These are phyloP conservation scores for Polyporus arcularius DNA, from an alignment of 768 basidiomycete genomes.

Conservation along the genomic window DNA sequence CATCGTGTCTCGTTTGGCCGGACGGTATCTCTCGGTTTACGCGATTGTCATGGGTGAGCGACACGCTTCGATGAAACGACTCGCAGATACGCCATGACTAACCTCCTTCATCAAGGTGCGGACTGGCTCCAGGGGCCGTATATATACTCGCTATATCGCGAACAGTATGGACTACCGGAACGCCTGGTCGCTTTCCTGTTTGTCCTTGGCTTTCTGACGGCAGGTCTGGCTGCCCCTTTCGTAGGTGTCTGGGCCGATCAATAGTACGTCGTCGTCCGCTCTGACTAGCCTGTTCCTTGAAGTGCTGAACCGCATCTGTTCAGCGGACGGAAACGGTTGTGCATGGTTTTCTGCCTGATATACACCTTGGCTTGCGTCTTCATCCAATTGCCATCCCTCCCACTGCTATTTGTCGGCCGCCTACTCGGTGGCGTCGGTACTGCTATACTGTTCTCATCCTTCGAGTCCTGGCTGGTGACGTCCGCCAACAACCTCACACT, in stretches of 20 bases:
- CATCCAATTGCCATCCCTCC: constrained; percentile 57
- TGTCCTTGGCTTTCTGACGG: constrained; percentile 76
- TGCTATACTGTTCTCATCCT: constrained; percentile 73
- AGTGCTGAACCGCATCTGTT: background rate
- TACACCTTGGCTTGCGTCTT: constrained; percentile 62
- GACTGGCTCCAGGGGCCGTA: constrained; percentile 85
- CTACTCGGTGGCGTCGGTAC: constrained; percentile 72
- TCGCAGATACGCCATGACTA: too few relatives aligned
- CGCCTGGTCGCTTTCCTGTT: constrained; percentile 69
- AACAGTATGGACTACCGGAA: constrained; percentile 66
- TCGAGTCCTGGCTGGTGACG: constrained; percentile 78
- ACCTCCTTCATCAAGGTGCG: constrained; percentile 46
- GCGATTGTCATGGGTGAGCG: constrained; percentile 71
- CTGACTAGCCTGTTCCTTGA: background rate
- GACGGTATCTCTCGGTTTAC: constrained; percentile 66
- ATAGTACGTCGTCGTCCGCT: constrained; percentile 46
- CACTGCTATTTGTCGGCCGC: constrained; percentile 63
- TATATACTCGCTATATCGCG: constrained; percentile 71
- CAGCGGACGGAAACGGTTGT: constrained; percentile 69
- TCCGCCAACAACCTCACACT: constrained; percentile 54
- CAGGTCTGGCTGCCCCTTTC: constrained; percentile 66
- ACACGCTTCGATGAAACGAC: too few relatives aligned
- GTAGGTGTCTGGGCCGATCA: constrained; percentile 81
- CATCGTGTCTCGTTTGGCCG: constrained; percentile 26
- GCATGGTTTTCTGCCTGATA: constrained; percentile 70